A percentile compares a stretch with the other conserved stretches of the same genome.
phyloP scores from a whole-genome alignment of 306 rosid species.

The Arachis hypogaea region DNA sequence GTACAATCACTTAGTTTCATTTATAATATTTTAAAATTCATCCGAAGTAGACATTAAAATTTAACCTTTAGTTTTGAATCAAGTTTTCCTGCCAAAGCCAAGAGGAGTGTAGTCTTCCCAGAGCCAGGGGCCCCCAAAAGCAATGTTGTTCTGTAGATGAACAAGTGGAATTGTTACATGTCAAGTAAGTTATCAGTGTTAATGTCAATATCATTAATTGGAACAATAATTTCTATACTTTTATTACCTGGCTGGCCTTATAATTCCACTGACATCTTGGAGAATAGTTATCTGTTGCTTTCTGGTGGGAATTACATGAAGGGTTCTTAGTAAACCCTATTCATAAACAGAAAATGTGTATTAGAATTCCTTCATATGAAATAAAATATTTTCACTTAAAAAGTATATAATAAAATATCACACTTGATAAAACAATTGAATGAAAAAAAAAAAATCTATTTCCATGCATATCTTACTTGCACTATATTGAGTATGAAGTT shows the following conservation, averaged over 20 bases:
- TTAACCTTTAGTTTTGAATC: slow-evolving; percentile 61
- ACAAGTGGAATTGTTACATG: slow-evolving; percentile 7
- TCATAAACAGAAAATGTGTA: background rate
- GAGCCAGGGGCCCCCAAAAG: slow-evolving; percentile 90
- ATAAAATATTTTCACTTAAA: no score
- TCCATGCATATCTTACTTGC: slow-evolving; percentile 43
- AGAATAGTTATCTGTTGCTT: slow-evolving; percentile 52
- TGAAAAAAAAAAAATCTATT: no score
- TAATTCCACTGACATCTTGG: slow-evolving; percentile 67
- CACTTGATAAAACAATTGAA: no score
- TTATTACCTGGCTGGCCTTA: slow-evolving; percentile 70
- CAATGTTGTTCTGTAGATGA: slow-evolving; percentile 62
- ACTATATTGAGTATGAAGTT: slow-evolving; percentile 50
- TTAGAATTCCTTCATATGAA: background rate
- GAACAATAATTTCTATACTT: background rate
- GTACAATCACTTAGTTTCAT: no score
- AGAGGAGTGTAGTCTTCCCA: slow-evolving; percentile 75
- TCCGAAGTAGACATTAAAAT: no score
- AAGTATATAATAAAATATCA: no score
- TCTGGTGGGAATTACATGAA: slow-evolving; percentile 30
- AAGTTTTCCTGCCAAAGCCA: slow-evolving; percentile 73
- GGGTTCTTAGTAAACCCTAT: slow-evolving; percentile 39
- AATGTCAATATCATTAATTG: background rate
- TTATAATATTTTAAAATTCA: no score
- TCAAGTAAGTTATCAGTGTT: background rate